Evolutionary conservation across 768 basidiomycete genomes (phyloP).

Genomic region (Leucocoprinus birnbaumii): DNA sequence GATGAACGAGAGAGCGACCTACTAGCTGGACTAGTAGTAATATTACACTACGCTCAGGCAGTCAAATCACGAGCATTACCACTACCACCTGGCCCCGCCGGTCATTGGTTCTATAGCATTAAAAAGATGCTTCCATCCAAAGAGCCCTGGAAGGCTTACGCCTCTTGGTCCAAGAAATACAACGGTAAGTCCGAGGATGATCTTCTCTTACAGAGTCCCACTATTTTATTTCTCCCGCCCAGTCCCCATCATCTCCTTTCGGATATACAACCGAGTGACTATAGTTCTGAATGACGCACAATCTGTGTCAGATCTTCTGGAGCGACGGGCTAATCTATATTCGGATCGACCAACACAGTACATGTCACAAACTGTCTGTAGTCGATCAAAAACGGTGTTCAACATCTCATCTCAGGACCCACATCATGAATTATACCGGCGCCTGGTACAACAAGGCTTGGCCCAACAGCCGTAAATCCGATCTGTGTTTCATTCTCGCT

Average conservation of each 20-base stretch:
- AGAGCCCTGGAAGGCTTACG: slow-evolving; percentile 21
- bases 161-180: slow-evolving; percentile 16
- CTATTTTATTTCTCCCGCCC: neutral
- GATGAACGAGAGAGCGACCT: no score
- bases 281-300: slow-evolving; percentile 46
- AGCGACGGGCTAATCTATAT: slow-evolving; percentile 48
- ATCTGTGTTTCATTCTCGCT: no score
- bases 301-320: slow-evolving; percentile 46
- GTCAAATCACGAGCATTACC: no score
- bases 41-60: no score
- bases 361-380: slow-evolving; percentile 42
- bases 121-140: slow-evolving; percentile 12
- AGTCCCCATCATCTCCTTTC: slow-evolving; percentile 48
- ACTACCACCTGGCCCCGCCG: slow-evolving; percentile 18
- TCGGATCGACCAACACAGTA: slow-evolving; percentile 49
- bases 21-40: no score
- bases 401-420: slow-evolving; percentile 37
- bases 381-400: slow-evolving; percentile 37
- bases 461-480: slow-evolving; percentile 28
- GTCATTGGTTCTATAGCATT: slow-evolving; percentile 13
- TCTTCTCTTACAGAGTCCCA: no score
- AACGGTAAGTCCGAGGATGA: slow-evolving; percentile 14
- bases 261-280: slow-evolving; percentile 39
- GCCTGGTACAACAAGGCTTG: slow-evolving; percentile 34
- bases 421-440: slow-evolving; percentile 38